phyloP scores from a whole-genome alignment of 495 filamentous ascomycete genomes.

The Penicillium roqueforti region DNA sequence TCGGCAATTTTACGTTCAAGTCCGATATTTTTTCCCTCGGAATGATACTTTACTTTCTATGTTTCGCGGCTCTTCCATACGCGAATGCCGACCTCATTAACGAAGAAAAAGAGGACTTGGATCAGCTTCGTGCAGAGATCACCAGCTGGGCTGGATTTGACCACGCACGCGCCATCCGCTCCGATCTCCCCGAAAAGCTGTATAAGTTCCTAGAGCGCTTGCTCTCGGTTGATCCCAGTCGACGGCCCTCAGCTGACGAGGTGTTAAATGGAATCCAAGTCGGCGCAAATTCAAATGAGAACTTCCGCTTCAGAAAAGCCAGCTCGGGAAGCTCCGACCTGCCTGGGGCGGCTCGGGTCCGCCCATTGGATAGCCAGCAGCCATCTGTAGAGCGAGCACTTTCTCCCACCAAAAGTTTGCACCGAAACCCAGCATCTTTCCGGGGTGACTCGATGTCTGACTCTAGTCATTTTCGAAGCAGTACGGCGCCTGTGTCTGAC shows the following conservation, averaged over 20 bases:
- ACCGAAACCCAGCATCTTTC: slow-evolving; percentile 22
- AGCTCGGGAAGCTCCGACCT: slow-evolving; percentile 46
- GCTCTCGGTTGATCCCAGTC: slow-evolving; percentile 69
- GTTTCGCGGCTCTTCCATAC: slow-evolving; percentile 88
- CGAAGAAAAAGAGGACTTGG: slow-evolving; percentile 89
- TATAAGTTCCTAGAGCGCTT: slow-evolving; percentile 80
- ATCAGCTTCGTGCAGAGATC: slow-evolving; percentile 82
- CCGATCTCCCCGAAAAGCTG: slow-evolving; percentile 80
- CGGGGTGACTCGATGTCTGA: slow-evolving; percentile 35
- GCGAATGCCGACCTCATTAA: slow-evolving; percentile 73
- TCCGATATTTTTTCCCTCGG: slow-evolving; percentile 95
- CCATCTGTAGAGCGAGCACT: slow-evolving; percentile 26
- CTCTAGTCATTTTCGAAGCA: slow-evolving; percentile 18
- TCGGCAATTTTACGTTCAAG: slow-evolving; percentile 91
- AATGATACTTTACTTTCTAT: slow-evolving; percentile 98
- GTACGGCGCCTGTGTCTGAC: slow-evolving; percentile 18
- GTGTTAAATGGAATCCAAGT: slow-evolving; percentile 78
- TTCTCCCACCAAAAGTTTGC: slow-evolving; percentile 31
- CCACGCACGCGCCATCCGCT: slow-evolving; percentile 63
- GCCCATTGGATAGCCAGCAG: slow-evolving; percentile 48
- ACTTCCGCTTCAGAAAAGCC: slow-evolving; percentile 43
- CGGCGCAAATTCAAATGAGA: slow-evolving; percentile 59
- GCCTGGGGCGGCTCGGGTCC: slow-evolving; percentile 53
- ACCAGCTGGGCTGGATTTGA: slow-evolving; percentile 81
- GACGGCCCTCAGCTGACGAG: slow-evolving; percentile 80